Base-by-base conservation (phyloP, 495 filamentous ascomycete species). In the Lindgomyces ingoldianus region DNA sequence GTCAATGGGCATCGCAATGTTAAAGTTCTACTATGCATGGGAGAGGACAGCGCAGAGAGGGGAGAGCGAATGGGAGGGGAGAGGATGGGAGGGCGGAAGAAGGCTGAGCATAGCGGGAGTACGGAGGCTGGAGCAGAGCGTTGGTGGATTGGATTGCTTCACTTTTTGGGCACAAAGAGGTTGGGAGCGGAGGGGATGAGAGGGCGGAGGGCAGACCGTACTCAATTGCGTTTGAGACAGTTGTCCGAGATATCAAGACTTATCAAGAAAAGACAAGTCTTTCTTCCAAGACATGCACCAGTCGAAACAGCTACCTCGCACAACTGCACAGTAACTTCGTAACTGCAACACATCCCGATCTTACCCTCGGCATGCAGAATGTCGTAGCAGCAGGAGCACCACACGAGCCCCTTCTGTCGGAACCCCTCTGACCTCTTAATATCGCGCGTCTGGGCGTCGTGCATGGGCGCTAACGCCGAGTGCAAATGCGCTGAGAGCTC, bases 101-200 rank as follows among this genome's bases (percentile, higher is more conserved):
- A 24, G 56, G 56, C 24, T 25, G 44, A 26, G 24, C 18, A 3
- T 36, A 4, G 44, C n/a, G 48, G 48, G 24, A 22, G 24, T 3
- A 51, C 24, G 8, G 24, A 19, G 10, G 44, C 36, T 8, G 36
- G 36, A 41, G 36, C 16, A 16, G 9, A 41, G 36, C 36, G 36
- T 16, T 41, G 44, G 44, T n/a, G 44, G 9, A 22, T 50, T 26
- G n/a, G 21, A 11, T 50, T 25, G 59, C 59, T 62, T 53, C 59
- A 62, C 59, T 62, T 62, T 62, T 62, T 62, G 59, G 59, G 59
- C 46, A 2, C 3, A 29, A 45, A 36, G 6, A 42, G 8, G 3
- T 22, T 12, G 47, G 36, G 22, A 53, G 29, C 14, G 2, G 8
- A n/a, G 19, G 49, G 29, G 1, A 47, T 3, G 58, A 26, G 3